Evolutionary conservation across 1,139 yeast species (phyloP), one percentile per base, ranked within the genome.

Genomic region (Blastobotrys elegans): DNA sequence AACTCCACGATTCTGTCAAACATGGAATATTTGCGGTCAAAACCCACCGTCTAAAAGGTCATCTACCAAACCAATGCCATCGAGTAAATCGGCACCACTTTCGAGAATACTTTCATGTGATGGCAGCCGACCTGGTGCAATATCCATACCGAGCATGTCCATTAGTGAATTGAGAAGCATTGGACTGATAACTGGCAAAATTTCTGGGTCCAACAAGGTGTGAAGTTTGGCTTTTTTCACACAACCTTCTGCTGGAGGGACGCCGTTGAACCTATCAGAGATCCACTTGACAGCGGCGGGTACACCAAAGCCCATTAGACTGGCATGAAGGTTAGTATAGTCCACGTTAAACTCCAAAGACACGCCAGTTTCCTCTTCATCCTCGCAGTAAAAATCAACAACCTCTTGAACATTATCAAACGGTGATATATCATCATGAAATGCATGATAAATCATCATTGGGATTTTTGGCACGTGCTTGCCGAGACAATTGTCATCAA

Each of bases 301-400:
- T 7, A 24, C 27, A 18, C n/a, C 6, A 4, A 18, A 16, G 6
- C 17, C 29, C 17, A 14, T 14, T 16, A 26, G 17, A 2, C 18
- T 24, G 29, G 16, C 30, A 29, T 58, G 62, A 21, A 46, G 51
- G 6, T 32, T 40, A n/a, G 41, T 47, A 2, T 39, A 5, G 31
- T 48, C 49, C 16, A 53, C 52, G 34, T 42, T 35, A 49, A 56
- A 64, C 31, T 51, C 45, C 18, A 64, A 54, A 17, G 54, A 42
- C 14, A 56, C 49, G 21, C 66, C 65, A 4, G 27, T 24, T 24
- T 24, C 27, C 5, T 24, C 27, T 10, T 24, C 27, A 24, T 48
- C 49, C 24, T 48, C 20, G 51, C 68, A 64, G 55, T 62, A 64
- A 31, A 33, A 26, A 42, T 52, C 43, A 31, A 56, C 50, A 3